These are phyloP conservation scores for Kwoniella pini DNA, from an alignment of 768 basidiomycete species.

Conservation along the genomic window DNA sequence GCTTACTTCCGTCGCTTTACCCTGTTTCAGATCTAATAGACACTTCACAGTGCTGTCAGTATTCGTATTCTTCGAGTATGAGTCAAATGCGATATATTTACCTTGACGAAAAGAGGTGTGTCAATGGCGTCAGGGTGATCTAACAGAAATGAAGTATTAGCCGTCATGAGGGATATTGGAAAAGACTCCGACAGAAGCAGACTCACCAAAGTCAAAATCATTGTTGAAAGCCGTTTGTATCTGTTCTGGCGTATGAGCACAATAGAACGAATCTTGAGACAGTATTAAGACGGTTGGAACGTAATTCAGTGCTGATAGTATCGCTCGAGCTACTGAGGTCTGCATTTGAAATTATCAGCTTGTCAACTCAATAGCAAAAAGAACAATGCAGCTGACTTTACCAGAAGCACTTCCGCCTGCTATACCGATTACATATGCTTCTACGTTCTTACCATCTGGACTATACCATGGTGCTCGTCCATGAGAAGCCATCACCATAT, in stretches of 20 bases:
- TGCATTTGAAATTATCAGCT: slow-evolving; percentile 9
- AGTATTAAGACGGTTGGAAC: slow-evolving; percentile 73
- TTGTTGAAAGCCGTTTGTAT: slow-evolving; percentile 78
- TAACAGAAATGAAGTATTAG: slow-evolving; percentile 5
- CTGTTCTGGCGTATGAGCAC: slow-evolving; percentile 73
- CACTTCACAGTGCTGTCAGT: slow-evolving; percentile 61
- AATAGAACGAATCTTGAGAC: slow-evolving; percentile 89
- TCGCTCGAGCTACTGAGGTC: slow-evolving; percentile 54
- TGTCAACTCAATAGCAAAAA: neutral
- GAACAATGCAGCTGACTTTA: slow-evolving; percentile 46
- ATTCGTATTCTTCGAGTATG: neutral
- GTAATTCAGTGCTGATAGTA: slow-evolving; percentile 54
- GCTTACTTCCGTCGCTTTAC: slow-evolving; percentile 61
- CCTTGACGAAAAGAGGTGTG: slow-evolving; percentile 77
- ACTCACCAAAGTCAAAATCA: slow-evolving; percentile 51
- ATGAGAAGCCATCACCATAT: slow-evolving; percentile 47
- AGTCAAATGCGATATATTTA: slow-evolving; percentile 56
- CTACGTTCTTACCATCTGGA: slow-evolving; percentile 52
- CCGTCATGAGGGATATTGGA: too few relatives aligned
- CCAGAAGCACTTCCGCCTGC: slow-evolving; percentile 58
- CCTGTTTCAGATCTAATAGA: slow-evolving; percentile 77
- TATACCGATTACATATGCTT: slow-evolving; percentile 57
- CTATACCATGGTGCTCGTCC: slow-evolving; percentile 56
- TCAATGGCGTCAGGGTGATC: slow-evolving; percentile 94
- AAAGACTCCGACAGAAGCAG: too few relatives aligned